phyloP scores from a whole-genome alignment of 1,284 basidiomycete species.

The Thelephora terrestris region DNA sequence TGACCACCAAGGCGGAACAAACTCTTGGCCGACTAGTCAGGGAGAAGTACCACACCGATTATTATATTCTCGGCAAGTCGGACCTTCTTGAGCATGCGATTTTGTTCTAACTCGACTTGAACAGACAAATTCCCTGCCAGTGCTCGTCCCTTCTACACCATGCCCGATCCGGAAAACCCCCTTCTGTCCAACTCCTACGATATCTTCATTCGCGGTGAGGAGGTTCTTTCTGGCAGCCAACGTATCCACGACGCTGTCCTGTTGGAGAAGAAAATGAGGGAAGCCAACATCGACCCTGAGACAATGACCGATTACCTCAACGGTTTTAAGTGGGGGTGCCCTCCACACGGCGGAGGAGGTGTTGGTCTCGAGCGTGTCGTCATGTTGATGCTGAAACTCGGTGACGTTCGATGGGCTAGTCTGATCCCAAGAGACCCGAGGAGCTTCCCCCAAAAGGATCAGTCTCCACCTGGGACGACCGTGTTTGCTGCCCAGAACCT shows the following conservation, averaged over 20 bases:
- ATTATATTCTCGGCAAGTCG: conserved; percentile 40
- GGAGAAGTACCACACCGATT: conserved; percentile 61
- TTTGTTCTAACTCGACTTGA: background rate
- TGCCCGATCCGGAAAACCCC: conserved; percentile 47
- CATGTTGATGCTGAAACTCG: conserved; percentile 52
- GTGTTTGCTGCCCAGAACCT: conserved; percentile 18
- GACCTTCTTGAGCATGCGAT: background rate
- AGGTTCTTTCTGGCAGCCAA: conserved; percentile 64
- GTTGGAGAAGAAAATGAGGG: conserved; percentile 48
- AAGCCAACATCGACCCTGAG: conserved; percentile 39
- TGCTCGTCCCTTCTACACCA: conserved; percentile 66
- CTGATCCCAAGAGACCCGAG: conserved; percentile 59
- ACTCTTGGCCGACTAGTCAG: conserved; percentile 52
- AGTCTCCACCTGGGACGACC: conserved; percentile 19
- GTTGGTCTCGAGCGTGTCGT: conserved; percentile 53
- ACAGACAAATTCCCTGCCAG: conserved; percentile 52
- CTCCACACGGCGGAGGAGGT: conserved; percentile 33
- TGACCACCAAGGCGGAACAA: conserved; percentile 44
- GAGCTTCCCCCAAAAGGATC: conserved; percentile 26
- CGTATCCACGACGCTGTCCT: conserved; percentile 52
- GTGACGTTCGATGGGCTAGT: conserved; percentile 54
- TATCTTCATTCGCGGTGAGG: conserved; percentile 68
- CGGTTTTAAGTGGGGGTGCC: conserved; percentile 56
- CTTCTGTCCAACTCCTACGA: conserved; percentile 65
- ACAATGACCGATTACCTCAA: conserved; percentile 54